Evolutionary conservation across 2,329 filamentous ascomycete species (phyloP), one percentile per base, ranked within the genome.

Genomic region (Cladosporium austrohemisphaericum): DNA sequence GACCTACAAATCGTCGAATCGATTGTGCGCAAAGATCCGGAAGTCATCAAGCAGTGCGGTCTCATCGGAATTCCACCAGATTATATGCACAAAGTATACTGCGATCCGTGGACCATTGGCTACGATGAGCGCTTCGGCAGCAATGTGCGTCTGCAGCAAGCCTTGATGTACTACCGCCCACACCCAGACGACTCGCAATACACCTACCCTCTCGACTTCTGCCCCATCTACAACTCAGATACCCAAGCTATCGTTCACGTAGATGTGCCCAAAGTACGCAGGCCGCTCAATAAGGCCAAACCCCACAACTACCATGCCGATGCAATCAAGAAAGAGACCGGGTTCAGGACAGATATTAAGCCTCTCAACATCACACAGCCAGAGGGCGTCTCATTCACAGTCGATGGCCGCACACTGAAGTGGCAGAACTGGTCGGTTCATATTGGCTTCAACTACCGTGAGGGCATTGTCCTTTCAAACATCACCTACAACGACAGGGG

Each of bases 381-480:
- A 0, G 87, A 94, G 59, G 91, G 91, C 13, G 89, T 95, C 0
- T 93, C 88, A 0, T 96, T 95, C 74, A 81, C 77, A 16, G 73
- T 95, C 57, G 78, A 84, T 2, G 88, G 88, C 1, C 74, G 88
- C 9, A 80, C 80, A 37, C 77, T 95, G 43, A 81, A 83, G 56
- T 95, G 91, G 91, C 90, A 95, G 68, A 95, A 94, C 65, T 96
- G 89, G 86, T 92, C 81, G 60, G 81, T 95, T 56, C 91, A 95
- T 66, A 81, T 96, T 52, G 91, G 91, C 19, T 96, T 95, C 79
- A 95, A 95, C 75, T 93, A 95, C 72, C 81, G 88, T 20, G 91
- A 96, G 70, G 91, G 91, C 18, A 85, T 95, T 58, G 86, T 95
- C 2, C 75, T 96, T 5, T 93, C 87, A 68, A 89, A 95, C 71